phyloP scores from a whole-genome alignment of 352 stramenopile genomes.

The Phytophthora meadii region DNA sequence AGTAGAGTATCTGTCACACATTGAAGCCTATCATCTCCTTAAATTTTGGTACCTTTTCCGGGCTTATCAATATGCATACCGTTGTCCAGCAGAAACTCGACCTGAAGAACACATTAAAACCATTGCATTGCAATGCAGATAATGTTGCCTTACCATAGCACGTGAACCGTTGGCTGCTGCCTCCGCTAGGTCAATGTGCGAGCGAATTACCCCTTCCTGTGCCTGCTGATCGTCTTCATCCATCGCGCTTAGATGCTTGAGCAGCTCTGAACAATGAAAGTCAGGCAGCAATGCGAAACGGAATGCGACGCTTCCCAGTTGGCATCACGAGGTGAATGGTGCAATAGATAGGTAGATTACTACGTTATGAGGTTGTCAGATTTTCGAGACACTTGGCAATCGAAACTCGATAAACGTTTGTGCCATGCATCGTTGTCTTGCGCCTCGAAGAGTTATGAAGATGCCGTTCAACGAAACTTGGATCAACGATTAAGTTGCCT shows the following conservation, averaged over 20 bases:
- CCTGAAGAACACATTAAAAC: conserved; percentile 21
- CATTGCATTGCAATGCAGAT: not conserved
- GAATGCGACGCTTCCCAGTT: conserved; percentile 26
- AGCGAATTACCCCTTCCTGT: conserved; percentile 58
- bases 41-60: conserved; percentile 44
- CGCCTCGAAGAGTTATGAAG: conserved; percentile 74
- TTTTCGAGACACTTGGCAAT: conserved; percentile 74
- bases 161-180: conserved; percentile 67
- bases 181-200: conserved; percentile 70
- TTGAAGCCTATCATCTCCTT: too few relatives aligned
- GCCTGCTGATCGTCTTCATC: conserved; percentile 44
- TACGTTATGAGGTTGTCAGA: conserved; percentile 36
- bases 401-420: conserved; percentile 68
- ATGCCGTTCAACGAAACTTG: conserved; percentile 82
- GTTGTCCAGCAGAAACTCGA: conserved; percentile 68
- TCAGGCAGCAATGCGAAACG: conserved; percentile 12
- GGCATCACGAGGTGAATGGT: not conserved
- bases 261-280: not conserved
- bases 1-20: too few relatives aligned
- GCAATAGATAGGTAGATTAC: conserved; percentile 19
- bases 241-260: conserved; percentile 19
- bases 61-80: conserved; percentile 56
- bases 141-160: conserved; percentile 49
- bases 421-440: conserved; percentile 69
- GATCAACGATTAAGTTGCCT: conserved; percentile 85